Evolutionary conservation across 306 rosid species (phyloP), one percentile per base, ranked within the genome.

Genomic region (Oxytropis ochrocephala): DNA sequence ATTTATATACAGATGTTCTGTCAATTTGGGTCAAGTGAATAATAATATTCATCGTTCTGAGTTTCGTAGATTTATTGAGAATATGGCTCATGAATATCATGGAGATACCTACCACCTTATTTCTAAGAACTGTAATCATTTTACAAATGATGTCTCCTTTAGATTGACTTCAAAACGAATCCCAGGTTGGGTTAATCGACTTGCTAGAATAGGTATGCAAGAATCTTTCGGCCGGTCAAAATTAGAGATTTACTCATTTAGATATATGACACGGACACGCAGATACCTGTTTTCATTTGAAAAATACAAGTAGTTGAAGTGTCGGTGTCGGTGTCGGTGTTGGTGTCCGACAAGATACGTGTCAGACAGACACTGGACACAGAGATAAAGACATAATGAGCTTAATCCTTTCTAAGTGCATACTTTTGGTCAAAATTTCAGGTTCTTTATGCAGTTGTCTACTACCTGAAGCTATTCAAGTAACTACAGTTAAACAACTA

Each of bases 131-230:
- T 93, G 98, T 81, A 93, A 93, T 80, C 96, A 93, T 60, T 93
- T 93, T 59, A 81, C 97, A 0, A 88, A 90, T 59, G 93, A 93
- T 74, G 33, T 93, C 46, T 73, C 88, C 0, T 21, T 12, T 48
- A 79, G 84, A 82, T 83, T 93, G 87, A 88, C 82, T 8, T 82
- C 86, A 64, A 93, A 79, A 80, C 75, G 67, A 44, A 73, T 88
- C 64, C 98, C 98, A 17, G 86, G 93, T n/a, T 93, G 98, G 98
- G 97, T 93, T 44, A 93, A 93, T 78, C 93, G 97, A 21, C 98
- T 93, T 72, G 98, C 98, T 21, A 90, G 82, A 12, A 78, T 93
- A 81, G 98, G 98, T 90, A n/a, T n/a, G n/a, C n/a, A n/a, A n/a
- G n/a, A n/a, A n/a, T n/a, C n/a, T n/a, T n/a, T n/a, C n/a, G n/a